phyloP scores from a whole-genome alignment of 345 rosid genomes.

The Cochlearia excelsa region DNA sequence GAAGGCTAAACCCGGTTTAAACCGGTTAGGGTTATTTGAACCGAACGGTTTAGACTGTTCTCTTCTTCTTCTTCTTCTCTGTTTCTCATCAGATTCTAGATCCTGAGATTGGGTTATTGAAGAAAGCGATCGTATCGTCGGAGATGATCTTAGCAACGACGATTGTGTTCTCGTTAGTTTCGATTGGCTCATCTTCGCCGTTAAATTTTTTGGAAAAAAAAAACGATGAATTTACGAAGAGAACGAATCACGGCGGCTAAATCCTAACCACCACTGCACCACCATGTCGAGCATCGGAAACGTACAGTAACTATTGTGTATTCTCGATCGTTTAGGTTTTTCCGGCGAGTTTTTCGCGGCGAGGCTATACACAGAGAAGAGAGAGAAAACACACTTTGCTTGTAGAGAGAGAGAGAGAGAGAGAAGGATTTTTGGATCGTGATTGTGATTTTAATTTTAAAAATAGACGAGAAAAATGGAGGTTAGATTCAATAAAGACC shows the following conservation, averaged over 20 bases:
- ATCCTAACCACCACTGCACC: conserved; percentile 48
- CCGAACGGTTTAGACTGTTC: conserved; percentile 36
- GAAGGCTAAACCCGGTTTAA: conserved; percentile 49
- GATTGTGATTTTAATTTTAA: conserved; percentile 37
- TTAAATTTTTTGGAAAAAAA: conserved; percentile 11
- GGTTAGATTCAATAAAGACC: conserved; percentile 42
- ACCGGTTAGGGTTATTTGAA: conserved; percentile 38
- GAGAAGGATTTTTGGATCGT: conserved; percentile 33
- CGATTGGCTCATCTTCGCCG: conserved; percentile 43
- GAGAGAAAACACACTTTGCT: conserved; percentile 13
- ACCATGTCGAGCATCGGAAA: conserved; percentile 25
- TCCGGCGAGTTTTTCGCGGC: conserved; percentile 13
- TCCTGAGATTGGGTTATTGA: conserved; percentile 44
- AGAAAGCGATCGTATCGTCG: conserved; percentile 71
- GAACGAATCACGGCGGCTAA: conserved; percentile 47
- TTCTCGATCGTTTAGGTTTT: not conserved
- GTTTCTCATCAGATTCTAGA: conserved; percentile 35
- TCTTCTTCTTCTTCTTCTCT: conserved; percentile 18
- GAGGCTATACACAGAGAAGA: not conserved
- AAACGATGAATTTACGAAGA: not conserved
- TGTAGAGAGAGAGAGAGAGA: conserved; percentile 6
- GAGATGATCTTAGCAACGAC: conserved; percentile 77
- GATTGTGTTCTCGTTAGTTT: conserved; percentile 80
- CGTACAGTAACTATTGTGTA: not conserved
- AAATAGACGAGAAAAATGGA: conserved; percentile 27